Base-by-base conservation (phyloP, 1,284 basidiomycete species). In the Ganoderma lingzhi region DNA sequence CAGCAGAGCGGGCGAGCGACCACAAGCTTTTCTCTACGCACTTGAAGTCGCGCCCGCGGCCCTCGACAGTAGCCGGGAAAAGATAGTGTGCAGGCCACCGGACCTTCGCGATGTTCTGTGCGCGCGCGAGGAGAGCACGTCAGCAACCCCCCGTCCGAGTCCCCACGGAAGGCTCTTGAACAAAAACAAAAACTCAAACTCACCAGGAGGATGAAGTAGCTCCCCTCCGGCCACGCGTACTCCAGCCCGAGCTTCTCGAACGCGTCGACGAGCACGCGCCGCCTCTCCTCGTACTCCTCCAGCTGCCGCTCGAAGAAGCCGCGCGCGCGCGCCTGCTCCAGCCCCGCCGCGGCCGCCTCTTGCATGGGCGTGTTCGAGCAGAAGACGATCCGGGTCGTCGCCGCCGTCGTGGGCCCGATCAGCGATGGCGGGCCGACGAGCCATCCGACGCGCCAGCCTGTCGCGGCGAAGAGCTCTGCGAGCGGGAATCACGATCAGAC, bases 381-480 rank as follows among this genome's bases (percentile, higher is more conserved):
- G 82, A 98, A 99, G 23, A 98, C 93, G 78, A 99, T 97, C 61
- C 97, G 91, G 0, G 96, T 97, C 63, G 91, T 92, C 0, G 96
- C 97, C 5, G 96, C 95, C n/a, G 97, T 85, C 10, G 95, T 92
- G 0, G 97, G 95, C 37, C 85, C 84, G 68, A 97, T 93, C 74
- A 99, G 92, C 55, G 89, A 89, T 32, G 88, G 79, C 6, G 96
- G 94, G 6, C 94, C 97, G 71, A 99, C 91, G 6, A 96, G 87
- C 96, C 96, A 99, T 76, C 97, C 97, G 32, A 99, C 89, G 66
- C 97, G 91, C 97, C 97, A 99, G 42, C 97, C 97, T 0, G 97
- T 99, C 8, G 95, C 95, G 15, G 97, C 94, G 79, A 99, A 99
- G 5, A 95, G 91, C 85, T 96, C 94, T 95, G n/a, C 15, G 19